Percentiles rank a stretch among this genome's conserved stretches.
Evolutionary conservation across 352 stramenopile genomes (phyloP).

Genomic region (Phytophthora vignae): DNA sequence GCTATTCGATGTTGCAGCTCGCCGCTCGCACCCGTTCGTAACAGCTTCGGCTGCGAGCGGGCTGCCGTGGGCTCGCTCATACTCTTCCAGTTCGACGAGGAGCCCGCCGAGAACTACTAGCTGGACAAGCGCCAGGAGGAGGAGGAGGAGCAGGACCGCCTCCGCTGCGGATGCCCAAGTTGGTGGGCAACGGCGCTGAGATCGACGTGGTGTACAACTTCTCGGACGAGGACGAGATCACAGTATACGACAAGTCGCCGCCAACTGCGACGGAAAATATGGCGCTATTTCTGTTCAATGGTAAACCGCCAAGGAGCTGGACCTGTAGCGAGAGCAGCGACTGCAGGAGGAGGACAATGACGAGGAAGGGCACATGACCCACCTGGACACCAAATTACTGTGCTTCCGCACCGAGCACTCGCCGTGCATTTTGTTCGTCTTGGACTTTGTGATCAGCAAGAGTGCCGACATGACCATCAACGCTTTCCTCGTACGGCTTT

Average conservation of each 20-base stretch:
- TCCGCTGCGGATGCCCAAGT: conserved; percentile 65
- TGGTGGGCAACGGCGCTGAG: conserved; percentile 59
- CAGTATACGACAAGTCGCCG: conserved; percentile 34
- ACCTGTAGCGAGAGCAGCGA: conserved; percentile 35
- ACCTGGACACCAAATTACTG: conserved; percentile 18
- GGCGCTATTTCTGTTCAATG: conserved; percentile 38
- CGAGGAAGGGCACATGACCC: conserved; percentile 39
- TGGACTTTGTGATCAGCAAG: too few relatives aligned
- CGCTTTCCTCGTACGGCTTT: too few relatives aligned
- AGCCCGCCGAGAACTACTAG: conserved; percentile 55
- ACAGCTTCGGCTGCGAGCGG: neutral
- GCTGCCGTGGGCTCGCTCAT: conserved; percentile 51
- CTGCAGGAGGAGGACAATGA: conserved; percentile 34
- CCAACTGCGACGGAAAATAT: conserved; percentile 45
- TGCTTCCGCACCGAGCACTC: too few relatives aligned
- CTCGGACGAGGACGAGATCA: conserved; percentile 58
- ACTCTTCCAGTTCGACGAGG: conserved; percentile 71
- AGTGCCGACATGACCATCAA: too few relatives aligned
- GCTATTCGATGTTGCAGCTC: too few relatives aligned
- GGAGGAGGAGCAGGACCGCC: conserved; percentile 34
- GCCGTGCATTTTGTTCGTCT: too few relatives aligned
- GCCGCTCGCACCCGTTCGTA: too few relatives aligned
- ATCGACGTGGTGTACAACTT: conserved; percentile 79
- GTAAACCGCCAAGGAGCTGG: conserved; percentile 38
- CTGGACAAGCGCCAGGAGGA: conserved; percentile 33